Evolutionary conservation across 2,329 filamentous ascomycete genomes (phyloP).

Genomic region (Neonectria faginata): DNA sequence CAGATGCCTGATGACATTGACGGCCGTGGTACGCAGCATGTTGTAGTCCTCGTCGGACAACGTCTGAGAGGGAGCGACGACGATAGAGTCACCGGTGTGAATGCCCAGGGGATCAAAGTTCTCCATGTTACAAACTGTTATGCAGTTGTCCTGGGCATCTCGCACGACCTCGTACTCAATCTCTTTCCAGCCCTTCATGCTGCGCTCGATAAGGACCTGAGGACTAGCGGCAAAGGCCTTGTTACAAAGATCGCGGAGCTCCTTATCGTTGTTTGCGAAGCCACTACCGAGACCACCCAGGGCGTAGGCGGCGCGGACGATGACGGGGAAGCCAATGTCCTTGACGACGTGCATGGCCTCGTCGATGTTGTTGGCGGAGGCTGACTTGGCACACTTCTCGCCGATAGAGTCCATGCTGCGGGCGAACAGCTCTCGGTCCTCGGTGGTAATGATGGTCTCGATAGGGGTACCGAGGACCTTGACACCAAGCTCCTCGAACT

Average conservation of each 20-base stretch:
- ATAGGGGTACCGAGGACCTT: conserved; percentile 96
- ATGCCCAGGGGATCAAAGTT: conserved; percentile 99
- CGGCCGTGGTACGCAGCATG: conserved; percentile 96
- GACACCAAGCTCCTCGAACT: conserved; percentile 92
- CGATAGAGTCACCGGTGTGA: conserved; percentile 97
- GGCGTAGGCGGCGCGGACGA: conserved; percentile 95
- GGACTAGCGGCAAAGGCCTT: conserved; percentile 96
- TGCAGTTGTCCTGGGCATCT: conserved; percentile 96
- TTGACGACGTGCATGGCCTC: conserved; percentile 91
- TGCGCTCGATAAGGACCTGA: conserved; percentile 95
- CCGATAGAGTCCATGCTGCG: conserved; percentile 98
- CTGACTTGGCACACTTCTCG: conserved; percentile 97
- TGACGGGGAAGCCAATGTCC: conserved; percentile 94
- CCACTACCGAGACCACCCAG: conserved; percentile 95
- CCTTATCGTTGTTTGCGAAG: conserved; percentile 87
- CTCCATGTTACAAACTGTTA: conserved; percentile 99
- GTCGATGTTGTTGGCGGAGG: conserved; percentile 87
- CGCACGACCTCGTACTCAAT: conserved; percentile 99
- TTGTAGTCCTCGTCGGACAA: conserved; percentile 98
- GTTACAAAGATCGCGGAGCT: conserved; percentile 88
- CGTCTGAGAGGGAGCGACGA: conserved; percentile 96
- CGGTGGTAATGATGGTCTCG: conserved; percentile 97
- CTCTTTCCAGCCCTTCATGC: conserved; percentile 99
- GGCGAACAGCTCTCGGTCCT: conserved; percentile 97
- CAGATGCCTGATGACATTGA: conserved; percentile 96